Conservation (phyloP, 495 filamentous ascomycete genomes). For the Collariella sp. region DNA sequence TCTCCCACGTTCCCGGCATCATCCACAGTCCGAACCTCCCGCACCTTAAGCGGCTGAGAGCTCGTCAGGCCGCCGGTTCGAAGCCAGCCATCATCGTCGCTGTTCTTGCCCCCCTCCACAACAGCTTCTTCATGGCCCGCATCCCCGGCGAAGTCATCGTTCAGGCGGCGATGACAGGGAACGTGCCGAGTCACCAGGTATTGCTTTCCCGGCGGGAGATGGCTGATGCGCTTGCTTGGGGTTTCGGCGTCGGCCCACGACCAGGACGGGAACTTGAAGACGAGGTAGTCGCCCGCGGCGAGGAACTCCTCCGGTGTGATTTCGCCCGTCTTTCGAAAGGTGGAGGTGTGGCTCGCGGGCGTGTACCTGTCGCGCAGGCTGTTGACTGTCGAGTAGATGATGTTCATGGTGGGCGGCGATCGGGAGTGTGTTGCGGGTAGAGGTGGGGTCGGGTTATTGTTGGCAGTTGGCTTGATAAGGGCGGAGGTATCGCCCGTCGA, state of each 20-base stretch:
- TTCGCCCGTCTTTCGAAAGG: constrained; percentile 85
- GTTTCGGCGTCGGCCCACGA: constrained; percentile 87
- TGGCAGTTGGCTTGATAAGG: neutral
- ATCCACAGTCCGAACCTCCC: constrained; percentile 79
- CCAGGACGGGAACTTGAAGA: constrained; percentile 99
- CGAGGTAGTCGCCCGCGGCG: constrained; percentile 91
- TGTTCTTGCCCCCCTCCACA: constrained; percentile 61
- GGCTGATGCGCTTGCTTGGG: constrained; percentile 62
- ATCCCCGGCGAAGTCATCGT: constrained; percentile 86
- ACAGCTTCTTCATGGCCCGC: constrained; percentile 76
- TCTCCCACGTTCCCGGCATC: constrained; percentile 72
- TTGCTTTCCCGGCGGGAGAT: constrained; percentile 88
- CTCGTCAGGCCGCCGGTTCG: constrained; percentile 70
- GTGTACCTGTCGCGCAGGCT: constrained; percentile 83
- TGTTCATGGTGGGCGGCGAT: constrained; percentile 37
- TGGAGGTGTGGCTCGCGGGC: constrained; percentile 79
- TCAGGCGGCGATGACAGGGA: constrained; percentile 81
- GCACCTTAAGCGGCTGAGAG: constrained; percentile 60
- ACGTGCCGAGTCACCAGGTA: constrained; percentile 91
- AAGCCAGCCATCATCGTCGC: constrained; percentile 85
- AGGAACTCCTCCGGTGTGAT: constrained; percentile 98
- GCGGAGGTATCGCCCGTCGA: neutral
- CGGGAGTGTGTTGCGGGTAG: neutral
- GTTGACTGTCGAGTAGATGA: constrained; percentile 72
- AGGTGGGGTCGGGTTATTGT: neutral